Base-by-base conservation (phyloP, 805 yeast species). In the Saccharomycopsis synnaedendra region DNA sequence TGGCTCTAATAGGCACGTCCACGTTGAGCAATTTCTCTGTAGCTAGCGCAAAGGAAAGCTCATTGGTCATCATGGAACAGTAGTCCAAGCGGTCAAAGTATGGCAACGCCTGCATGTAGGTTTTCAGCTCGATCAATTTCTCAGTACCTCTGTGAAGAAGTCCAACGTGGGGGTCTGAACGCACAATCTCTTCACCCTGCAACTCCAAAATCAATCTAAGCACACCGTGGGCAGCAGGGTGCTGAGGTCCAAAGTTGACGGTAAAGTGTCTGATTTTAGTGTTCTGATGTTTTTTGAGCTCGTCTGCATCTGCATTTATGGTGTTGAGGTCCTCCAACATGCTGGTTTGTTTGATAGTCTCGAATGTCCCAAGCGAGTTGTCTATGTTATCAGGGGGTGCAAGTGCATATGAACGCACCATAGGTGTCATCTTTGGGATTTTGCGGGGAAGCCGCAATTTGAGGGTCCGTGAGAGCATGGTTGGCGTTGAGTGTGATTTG, bases 141-240 rank as follows among this genome's bases (percentile, higher is more conserved):
- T 85, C 95, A 35, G 95, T 85, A 54, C 95, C 95, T 67, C 95
- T 73, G 66, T 85, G 95, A 56, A 85, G 73, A 61, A 85, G 69
- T 36, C 95, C 95, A 55, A 85, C 85, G 64, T 85, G 95, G 38
- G 95, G 95, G 62, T 85, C 95, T 4, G 89, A 72, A 57, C 95
- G 75, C 43, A 86, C 76, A 57, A 86, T 82, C 65, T 85, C 95
- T 66, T 85, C 95, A 56, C 95, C 95, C 60, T 83, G 84, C 53
- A 85, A 74, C 68, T 85, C 95, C 60, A 85, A 70, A 64, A 85
- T 86, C 64, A 85, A 72, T 63, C 95, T 76, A 70, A 85, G 71
- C 66, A 85, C 95, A 56, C 95, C 95, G 69, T 85, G 95, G 32
- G 95, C 95, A 53, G 95, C 95, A 29, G 95, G 95, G 70, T 85